A percentile compares a stretch with the other conserved stretches of the same genome.
Conservation (phyloP, 768 basidiomycete genomes). For the Imleria badia region DNA sequence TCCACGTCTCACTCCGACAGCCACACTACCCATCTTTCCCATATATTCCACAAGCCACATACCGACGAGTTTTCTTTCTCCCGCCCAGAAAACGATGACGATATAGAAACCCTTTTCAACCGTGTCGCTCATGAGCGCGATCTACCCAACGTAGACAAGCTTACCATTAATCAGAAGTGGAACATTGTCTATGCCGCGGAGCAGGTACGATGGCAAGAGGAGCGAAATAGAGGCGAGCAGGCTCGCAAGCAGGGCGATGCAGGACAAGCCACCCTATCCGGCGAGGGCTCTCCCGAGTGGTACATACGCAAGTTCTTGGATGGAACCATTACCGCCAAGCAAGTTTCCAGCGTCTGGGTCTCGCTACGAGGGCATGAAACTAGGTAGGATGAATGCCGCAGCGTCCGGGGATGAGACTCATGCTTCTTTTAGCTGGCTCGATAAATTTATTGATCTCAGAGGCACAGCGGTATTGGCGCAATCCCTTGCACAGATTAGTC, state of each 20-base stretch:
- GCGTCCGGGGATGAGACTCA: constrained; percentile 15
- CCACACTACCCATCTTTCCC: constrained; percentile 43
- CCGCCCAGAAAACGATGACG: constrained; percentile 71
- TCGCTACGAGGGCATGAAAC: constrained; percentile 81
- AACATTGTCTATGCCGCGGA: constrained; percentile 82
- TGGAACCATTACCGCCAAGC: constrained; percentile 77
- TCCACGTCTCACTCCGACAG: constrained; percentile 44
- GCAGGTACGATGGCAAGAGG: constrained; percentile 75
- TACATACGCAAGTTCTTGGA: constrained; percentile 91
- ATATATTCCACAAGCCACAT: constrained; percentile 54
- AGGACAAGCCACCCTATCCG: constrained; percentile 50
- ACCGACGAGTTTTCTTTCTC: constrained; percentile 69
- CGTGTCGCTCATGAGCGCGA: constrained; percentile 71
- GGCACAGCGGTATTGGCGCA: constrained; percentile 87
- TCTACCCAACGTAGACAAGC: constrained; percentile 54
- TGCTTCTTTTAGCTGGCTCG: constrained; percentile 64
- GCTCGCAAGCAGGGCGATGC: constrained; percentile 57
- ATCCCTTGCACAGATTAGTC: constrained; percentile 71
- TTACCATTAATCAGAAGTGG: constrained; percentile 89
- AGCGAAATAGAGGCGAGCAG: constrained; percentile 63
- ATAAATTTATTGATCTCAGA: constrained; percentile 67
- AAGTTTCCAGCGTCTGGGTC: constrained; percentile 72
- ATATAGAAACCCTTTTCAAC: constrained; percentile 80
- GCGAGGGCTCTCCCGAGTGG: constrained; percentile 84
- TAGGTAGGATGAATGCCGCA: constrained; percentile 46